Conservation (phyloP, 208 protist species). For the Tritrichomonas foetus region DNA sequence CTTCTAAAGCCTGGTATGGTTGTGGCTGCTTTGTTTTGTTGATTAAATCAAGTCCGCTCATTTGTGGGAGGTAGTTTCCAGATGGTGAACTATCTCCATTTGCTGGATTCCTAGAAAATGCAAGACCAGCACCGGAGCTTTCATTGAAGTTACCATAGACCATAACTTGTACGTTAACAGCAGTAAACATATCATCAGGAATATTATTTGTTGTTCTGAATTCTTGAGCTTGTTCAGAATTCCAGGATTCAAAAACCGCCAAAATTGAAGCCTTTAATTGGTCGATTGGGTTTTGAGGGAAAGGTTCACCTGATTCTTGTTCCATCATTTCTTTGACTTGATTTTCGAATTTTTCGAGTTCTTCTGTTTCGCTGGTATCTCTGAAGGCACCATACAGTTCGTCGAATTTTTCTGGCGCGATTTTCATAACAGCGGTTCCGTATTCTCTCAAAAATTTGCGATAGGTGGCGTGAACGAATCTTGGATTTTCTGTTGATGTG, state of each 20-base stretch:
- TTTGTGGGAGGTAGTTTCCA: background rate
- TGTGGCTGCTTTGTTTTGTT: background rate
- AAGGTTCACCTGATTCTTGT: background rate
- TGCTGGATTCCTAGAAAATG: background rate
- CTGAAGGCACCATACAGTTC: background rate
- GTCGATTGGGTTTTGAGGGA: constrained; percentile 35
- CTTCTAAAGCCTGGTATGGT: background rate
- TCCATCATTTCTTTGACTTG: background rate
- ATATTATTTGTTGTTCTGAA: constrained; percentile 70
- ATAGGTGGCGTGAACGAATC: background rate
- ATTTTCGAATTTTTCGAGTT: background rate
- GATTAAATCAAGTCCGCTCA: background rate
- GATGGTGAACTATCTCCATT: background rate
- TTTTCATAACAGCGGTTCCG: background rate
- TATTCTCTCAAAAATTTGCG: background rate
- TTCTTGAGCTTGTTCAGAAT: constrained; percentile 64
- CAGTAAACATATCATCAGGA: background rate
- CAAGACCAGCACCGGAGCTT: background rate
- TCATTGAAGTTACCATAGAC: background rate
- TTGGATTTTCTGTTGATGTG: background rate
- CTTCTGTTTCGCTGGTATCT: background rate
- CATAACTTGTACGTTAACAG: background rate
- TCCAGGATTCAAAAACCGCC: constrained; percentile 60
- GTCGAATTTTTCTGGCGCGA: background rate
- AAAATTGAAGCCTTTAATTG: background rate